phyloP scores from a whole-genome alignment of 176 grass and related monocot genomes.

The Juncus effusus region DNA sequence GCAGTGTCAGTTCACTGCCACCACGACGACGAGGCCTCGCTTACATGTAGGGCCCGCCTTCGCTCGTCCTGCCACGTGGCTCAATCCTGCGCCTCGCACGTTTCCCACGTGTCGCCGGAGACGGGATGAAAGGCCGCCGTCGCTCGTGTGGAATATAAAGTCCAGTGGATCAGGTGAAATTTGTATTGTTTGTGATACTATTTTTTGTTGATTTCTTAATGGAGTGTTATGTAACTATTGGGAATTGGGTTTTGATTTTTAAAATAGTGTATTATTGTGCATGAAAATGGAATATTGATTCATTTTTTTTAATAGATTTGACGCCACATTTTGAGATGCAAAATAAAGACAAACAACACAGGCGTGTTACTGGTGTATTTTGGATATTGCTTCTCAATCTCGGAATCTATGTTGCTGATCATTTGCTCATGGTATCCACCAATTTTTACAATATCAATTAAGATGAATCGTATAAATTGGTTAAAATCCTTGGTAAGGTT shows the following conservation, averaged over 20 bases:
- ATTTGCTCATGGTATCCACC: constrained; percentile 61
- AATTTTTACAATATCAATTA: not conserved
- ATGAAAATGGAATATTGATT: not conserved
- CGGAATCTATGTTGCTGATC: constrained; percentile 80
- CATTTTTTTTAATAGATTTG: constrained; percentile 42
- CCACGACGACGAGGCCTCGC: not conserved
- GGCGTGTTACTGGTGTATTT: constrained; percentile 66
- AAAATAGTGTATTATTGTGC: not conserved
- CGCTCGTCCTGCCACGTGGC: not conserved
- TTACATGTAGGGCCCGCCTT: not conserved
- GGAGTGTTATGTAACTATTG: not conserved
- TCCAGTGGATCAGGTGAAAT: constrained; percentile 2
- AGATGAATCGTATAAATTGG: constrained; percentile 3
- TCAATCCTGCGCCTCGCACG: not conserved
- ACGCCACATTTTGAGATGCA: constrained; percentile 73
- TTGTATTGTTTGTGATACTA: not conserved
- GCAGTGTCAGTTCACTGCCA: not conserved
- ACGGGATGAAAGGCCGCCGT: constrained; percentile 6
- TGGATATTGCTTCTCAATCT: constrained; percentile 98
- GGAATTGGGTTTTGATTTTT: not conserved
- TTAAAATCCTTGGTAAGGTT: not conserved
- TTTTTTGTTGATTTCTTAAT: not conserved
- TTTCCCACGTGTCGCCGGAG: not conserved
- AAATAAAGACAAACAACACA: constrained; percentile 41
- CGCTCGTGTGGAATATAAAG: not conserved